Percentiles rank a stretch among this genome's conserved stretches.
Evolutionary conservation across 768 basidiomycete species (phyloP).

Genomic region (Amanita rimosa): DNA sequence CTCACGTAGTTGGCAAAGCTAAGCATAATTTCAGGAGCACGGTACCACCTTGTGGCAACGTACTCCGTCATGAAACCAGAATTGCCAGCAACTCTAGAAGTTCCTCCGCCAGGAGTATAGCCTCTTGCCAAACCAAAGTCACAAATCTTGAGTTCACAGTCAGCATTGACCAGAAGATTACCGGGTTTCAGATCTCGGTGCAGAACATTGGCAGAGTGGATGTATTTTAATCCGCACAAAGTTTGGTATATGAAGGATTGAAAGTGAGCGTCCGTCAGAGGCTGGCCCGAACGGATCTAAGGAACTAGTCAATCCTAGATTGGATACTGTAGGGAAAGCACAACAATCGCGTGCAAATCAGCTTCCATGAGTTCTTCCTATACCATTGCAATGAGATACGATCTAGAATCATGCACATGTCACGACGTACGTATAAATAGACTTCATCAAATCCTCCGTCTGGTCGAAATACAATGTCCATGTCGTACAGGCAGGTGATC

Average conservation of each 20-base stretch:
- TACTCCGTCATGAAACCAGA: conserved; percentile 99
- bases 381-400: conserved; percentile 3
- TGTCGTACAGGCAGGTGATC: conserved; percentile 96
- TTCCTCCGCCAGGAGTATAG: conserved; percentile 77
- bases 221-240: conserved; percentile 95
- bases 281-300: conserved; percentile 79
- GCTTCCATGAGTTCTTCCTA: conserved; percentile 99
- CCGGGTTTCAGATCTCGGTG: conserved; percentile 95
- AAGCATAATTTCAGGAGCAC: conserved; percentile 98
- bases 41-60: conserved; percentile 98
- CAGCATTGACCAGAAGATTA: conserved; percentile 93
- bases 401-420: neutral
- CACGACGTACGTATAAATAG: conserved; percentile 66
- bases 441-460: conserved; percentile 94
- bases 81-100: conserved; percentile 61
- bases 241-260: conserved; percentile 98
- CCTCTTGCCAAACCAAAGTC: conserved; percentile 97
- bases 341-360: conserved; percentile 95
- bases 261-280: conserved; percentile 84
- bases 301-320: conserved; percentile 1
- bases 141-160: conserved; percentile 97
- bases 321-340: conserved; percentile 10
- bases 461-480: conserved; percentile 94
- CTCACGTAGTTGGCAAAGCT: conserved; percentile 91
- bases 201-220: conserved; percentile 95